Evolutionary conservation across 2,329 filamentous ascomycete genomes (phyloP), one percentile per base, ranked within the genome.

Genomic region (Alternaria postmessia): DNA sequence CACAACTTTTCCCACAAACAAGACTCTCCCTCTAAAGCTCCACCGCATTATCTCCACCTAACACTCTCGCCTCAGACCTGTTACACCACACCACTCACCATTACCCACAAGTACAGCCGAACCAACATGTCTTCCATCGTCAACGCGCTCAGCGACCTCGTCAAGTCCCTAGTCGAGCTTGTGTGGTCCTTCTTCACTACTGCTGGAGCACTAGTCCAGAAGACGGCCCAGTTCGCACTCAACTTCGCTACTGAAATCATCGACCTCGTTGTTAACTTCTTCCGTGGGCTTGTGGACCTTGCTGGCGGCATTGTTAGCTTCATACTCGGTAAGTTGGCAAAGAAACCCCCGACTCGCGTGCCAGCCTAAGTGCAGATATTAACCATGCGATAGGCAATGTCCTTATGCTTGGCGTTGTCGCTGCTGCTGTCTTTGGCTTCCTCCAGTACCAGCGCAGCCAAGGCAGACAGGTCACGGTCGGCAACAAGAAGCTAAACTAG

Each of bases 401-500:
- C 34, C 59, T 75, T 44, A 74, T 78, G 68, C 70, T 78, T 28
- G 74, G 67, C 26, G 69, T 78, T 20, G 65, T 78, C 7, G 74
- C 70, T 22, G 69, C 63, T 7, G 73, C 69, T 1, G 65, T 73
- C 44, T 71, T 78, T 51, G 75, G 69, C n/a, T 78, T 75, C 66
- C 59, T 78, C 46, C 71, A 75, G 62, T 78, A 76, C 61, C 75
- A 78, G 67, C 71, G 73, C 53, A 74, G 64, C 54, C 76, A 78
- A 65, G 76, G 76, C 26, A 71, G 69, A 22, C 68, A 72, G 20
- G 75, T 78, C 41, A 65, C 71, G 47, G 71, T 78, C 30, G 76
- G 75, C 36, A 71, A 77, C 62, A 78, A 78, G 70, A 78, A 78
- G 66, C 51, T 78, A 44, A 78, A 77, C 59, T 78, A 72, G 59